Conservation (phyloP, 306 rosid species). For the Luffa acutangula region DNA sequence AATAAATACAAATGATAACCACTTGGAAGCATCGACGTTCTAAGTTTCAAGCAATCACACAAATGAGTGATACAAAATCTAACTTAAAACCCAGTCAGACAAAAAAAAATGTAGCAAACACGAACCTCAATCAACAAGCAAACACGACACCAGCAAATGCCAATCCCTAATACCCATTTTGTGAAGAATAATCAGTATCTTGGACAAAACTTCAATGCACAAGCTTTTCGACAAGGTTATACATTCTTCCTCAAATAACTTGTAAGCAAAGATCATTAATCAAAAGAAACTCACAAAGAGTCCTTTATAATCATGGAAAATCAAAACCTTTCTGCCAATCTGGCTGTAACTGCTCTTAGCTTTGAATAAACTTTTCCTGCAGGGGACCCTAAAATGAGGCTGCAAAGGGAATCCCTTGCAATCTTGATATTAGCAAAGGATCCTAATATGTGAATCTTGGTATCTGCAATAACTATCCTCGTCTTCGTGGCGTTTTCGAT, state of each 20-base stretch:
- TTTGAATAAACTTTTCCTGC: constrained; percentile 82
- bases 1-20: too few relatives aligned
- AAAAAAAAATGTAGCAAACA: neutral
- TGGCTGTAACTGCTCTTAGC: constrained; percentile 63
- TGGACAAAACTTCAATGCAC: neutral
- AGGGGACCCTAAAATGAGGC: constrained; percentile 75
- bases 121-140: neutral
- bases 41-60: neutral
- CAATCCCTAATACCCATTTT: neutral
- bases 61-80: neutral
- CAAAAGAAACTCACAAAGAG: neutral
- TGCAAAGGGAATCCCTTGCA: constrained; percentile 82
- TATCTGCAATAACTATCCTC: constrained; percentile 71
- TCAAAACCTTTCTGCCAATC: constrained; percentile 77
- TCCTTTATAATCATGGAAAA: neutral
- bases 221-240: neutral
- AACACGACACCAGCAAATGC: neutral
- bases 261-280: neutral
- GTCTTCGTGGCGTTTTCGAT: constrained; percentile 84
- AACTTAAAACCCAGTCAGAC: neutral
- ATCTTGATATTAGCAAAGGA: constrained; percentile 70
- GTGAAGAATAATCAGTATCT: neutral
- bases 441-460: constrained; percentile 82
- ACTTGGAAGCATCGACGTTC: too few relatives aligned
- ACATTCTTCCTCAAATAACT: neutral